phyloP scores from a whole-genome alignment of 768 basidiomycete species.

The Termitomyces sp. region DNA sequence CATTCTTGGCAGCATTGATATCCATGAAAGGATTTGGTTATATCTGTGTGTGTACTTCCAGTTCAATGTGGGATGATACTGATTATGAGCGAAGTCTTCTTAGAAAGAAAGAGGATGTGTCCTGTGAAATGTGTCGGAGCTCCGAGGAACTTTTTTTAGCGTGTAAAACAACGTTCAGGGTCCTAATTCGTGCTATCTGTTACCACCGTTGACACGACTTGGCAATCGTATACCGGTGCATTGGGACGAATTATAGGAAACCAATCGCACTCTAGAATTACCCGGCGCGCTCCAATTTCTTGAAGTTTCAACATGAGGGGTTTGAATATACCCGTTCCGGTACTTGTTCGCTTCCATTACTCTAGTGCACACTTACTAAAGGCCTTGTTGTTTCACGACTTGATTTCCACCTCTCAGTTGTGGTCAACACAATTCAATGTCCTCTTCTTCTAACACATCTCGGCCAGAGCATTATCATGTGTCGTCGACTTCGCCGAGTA shows the following conservation, averaged over 20 bases:
- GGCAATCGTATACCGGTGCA: not conserved
- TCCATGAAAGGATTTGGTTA: not conserved
- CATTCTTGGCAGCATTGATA: not conserved
- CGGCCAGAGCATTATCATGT: not conserved
- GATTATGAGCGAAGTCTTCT: not conserved
- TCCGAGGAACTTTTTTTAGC: slow-evolving; percentile 2
- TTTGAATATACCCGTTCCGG: not conserved
- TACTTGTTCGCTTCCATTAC: not conserved
- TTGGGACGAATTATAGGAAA: not conserved
- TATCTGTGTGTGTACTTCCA: not conserved
- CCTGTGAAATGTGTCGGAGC: slow-evolving; percentile 6
- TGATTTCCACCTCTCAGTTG: not conserved
- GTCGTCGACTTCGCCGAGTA: not conserved
- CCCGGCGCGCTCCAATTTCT: not conserved
- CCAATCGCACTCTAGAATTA: not conserved
- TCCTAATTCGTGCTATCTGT: not conserved
- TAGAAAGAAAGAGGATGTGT: not conserved
- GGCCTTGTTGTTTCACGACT: not conserved
- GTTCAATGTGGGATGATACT: not conserved
- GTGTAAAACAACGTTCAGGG: not conserved
- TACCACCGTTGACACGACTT: not conserved
- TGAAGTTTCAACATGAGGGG: not conserved
- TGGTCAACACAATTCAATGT: not conserved
- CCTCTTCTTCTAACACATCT: not conserved
- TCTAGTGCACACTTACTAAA: not conserved